Evolutionary conservation across 1,139 yeast species (phyloP), one percentile per base, ranked within the genome.

Genomic region (Hanseniaspora uvarum): DNA sequence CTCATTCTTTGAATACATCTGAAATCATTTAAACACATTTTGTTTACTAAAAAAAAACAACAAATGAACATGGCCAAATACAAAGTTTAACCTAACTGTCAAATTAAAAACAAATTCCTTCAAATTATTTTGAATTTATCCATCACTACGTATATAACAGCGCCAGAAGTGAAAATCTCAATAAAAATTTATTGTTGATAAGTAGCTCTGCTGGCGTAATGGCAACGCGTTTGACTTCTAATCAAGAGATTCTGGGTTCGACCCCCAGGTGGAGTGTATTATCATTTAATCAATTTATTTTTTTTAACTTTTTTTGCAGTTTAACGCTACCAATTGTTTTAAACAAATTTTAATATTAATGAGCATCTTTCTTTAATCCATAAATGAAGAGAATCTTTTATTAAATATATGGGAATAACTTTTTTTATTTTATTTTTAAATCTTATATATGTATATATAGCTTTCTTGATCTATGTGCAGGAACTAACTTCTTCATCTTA

Each of bases 191-290:
- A 26, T 8, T 39, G 21, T 37, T 26, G 45, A 31, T 47, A 38
- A 47, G 38, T 41, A 49, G 53, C 53, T 49, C 53, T 49, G 53
- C 53, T 53, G 55, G 55, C 79, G 78, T 74, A 75, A 75, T 75
- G 79, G 79, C 77, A 75, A 75, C 78, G 79, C 79, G 78, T 75
- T 77, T 74, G 78, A 75, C 79, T 75, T 75, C 79, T 75, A 72
- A 75, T 75, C 78, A 74, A 78, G 74, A 74, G 78, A 74, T 74
- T 75, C 77, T 72, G 78, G 79, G 79, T 75, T 75, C 79, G 78
- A 75, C 77, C 77, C 79, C 78, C 78, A 72, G 74, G 76, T 72
- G 73, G 78, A 74, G 78, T 74, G 77, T 69, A 65, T 65, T 58
- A 58, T 61, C 37, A 33, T 41, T 38, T 36, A 46, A 18, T 10